Base-by-base conservation (phyloP, 2,329 filamentous ascomycete species). In the Stachybotrys echinatus region DNA sequence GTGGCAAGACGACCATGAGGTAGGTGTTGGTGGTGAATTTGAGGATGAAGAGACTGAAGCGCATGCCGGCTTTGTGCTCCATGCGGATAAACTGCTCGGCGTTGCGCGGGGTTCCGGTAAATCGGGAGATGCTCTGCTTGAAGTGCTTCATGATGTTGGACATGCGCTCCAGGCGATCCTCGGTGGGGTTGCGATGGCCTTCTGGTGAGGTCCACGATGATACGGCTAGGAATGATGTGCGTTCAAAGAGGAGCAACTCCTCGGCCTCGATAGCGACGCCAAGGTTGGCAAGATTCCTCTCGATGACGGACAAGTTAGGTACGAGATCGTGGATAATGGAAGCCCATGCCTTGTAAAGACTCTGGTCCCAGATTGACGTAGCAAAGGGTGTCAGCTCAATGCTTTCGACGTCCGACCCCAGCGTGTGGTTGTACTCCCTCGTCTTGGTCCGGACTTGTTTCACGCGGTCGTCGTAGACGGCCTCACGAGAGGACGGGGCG, bases 131-230 rank as follows among this genome's bases (percentile, higher is more conserved):
- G 55, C 76, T 83, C 73, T 97, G 92, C 75, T 97, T 99, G 75
- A 97, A 96, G 52, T 92, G 92, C 74, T 99, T 99, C 72, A 99
- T 88, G 63, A 99, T 96, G 68, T 96, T 97, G 54, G 88, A 94
- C 64, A 99, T 88, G 58, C 80, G 87, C 75, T 99, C 94, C 61
- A 96, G 91, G 3, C 94, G 88, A 70, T 99, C 94, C 47, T 87
- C 87, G 54, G 89, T 95, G 1, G 94, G 92, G 66, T 99, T 99
- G 47, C 81, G 71, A 34, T 80, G 77, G 42, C 91, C 91, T 54
- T 86, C 78, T 18, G 82, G 77, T 2, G 88, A 87, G 5, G 89
- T 89, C 72, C 95, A 94, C 51, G 88, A 90, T 1, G 91, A 95
- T n/a, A 99, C 92, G 48, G 92, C 95, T 0, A 99, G 80, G 70